These are phyloP conservation scores for Penicillium alfredii DNA, from an alignment of 495 filamentous ascomycete genomes.

Conservation along the genomic window DNA sequence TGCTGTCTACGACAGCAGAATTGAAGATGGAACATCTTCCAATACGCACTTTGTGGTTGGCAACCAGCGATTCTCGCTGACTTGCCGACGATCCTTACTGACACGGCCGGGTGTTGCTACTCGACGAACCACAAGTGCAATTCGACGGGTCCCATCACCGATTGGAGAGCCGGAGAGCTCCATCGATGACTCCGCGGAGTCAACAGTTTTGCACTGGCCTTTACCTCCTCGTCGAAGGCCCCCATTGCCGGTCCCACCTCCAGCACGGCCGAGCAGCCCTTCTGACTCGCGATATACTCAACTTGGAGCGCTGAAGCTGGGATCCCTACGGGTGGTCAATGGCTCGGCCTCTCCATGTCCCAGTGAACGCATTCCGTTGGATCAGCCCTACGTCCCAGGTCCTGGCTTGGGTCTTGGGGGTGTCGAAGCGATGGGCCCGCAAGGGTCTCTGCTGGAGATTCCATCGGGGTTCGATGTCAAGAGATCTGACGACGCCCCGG, in stretches of 20 bases:
- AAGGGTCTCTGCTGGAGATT: slow-evolving; percentile 16
- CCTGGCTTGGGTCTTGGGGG: slow-evolving; percentile 13
- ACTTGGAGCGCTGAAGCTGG: slow-evolving; percentile 42
- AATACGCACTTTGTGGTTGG: slow-evolving; percentile 36
- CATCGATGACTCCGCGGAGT: slow-evolving; percentile 8
- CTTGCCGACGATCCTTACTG: slow-evolving; percentile 43
- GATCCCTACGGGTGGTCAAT: slow-evolving; percentile 47
- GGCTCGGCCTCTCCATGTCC: slow-evolving; percentile 39
- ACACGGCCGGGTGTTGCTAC: slow-evolving; percentile 45
- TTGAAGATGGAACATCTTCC: slow-evolving; percentile 29
- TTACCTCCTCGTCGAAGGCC: slow-evolving; percentile 13
- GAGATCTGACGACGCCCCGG: slow-evolving; percentile 24
- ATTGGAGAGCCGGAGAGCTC: slow-evolving; percentile 19
- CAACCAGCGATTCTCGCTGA: slow-evolving; percentile 37
- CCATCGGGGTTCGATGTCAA: slow-evolving; percentile 10
- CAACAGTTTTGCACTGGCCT: slow-evolving; percentile 14
- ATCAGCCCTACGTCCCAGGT: slow-evolving; percentile 5
- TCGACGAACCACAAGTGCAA: slow-evolving; percentile 28
- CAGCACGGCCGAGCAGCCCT: slow-evolving; percentile 34
- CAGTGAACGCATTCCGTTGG: slow-evolving; percentile 29
- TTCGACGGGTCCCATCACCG: slow-evolving; percentile 20
- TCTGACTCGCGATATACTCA: slow-evolving; percentile 42
- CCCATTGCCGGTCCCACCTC: background rate
- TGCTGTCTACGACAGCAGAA: slow-evolving; percentile 18
- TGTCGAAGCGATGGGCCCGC: slow-evolving; percentile 7